Evolutionary conservation across 2,329 filamentous ascomycete species (phyloP).

Genomic region (Aspergillus fructus): DNA sequence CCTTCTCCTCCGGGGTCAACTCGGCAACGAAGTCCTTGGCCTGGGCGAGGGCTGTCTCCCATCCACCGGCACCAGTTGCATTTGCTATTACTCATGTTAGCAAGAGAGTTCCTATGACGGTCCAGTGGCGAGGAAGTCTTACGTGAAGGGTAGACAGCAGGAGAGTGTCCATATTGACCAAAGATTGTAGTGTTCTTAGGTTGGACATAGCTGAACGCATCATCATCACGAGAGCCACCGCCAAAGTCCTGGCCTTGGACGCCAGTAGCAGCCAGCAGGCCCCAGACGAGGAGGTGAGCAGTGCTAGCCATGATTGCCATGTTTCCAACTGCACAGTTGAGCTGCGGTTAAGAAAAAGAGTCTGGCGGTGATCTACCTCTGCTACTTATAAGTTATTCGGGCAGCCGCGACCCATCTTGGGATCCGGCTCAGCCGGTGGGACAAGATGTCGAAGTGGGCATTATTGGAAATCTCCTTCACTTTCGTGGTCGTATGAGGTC

Average conservation of each 20-base stretch:
- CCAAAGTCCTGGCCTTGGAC: neutral
- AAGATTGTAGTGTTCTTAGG: slow-evolving; percentile 20
- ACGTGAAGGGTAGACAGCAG: slow-evolving; percentile 21
- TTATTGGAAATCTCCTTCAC: too few relatives aligned
- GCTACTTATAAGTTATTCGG: neutral
- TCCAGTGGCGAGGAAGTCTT: neutral
- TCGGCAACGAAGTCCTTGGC: slow-evolving; percentile 18
- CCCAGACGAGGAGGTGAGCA: neutral
- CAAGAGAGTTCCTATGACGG: neutral
- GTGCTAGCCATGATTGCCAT: neutral
- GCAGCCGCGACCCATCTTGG: neutral
- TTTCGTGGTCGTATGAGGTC: neutral
- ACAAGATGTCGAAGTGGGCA: neutral
- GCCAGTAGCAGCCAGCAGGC: slow-evolving; percentile 1
- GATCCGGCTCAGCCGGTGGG: neutral
- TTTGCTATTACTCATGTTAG: slow-evolving; percentile 13
- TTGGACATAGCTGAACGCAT: slow-evolving; percentile 20
- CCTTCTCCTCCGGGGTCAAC: slow-evolving; percentile 26
- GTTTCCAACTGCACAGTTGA: neutral
- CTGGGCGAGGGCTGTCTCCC: slow-evolving; percentile 20
- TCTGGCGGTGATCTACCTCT: neutral
- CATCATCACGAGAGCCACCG: neutral
- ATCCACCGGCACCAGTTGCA: slow-evolving; percentile 20
- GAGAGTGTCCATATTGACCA: slow-evolving; percentile 18
- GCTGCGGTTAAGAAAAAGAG: neutral